Evolutionary conservation across 306 rosid species (phyloP), one percentile per base, ranked within the genome.

Genomic region (Vigna angularis): DNA sequence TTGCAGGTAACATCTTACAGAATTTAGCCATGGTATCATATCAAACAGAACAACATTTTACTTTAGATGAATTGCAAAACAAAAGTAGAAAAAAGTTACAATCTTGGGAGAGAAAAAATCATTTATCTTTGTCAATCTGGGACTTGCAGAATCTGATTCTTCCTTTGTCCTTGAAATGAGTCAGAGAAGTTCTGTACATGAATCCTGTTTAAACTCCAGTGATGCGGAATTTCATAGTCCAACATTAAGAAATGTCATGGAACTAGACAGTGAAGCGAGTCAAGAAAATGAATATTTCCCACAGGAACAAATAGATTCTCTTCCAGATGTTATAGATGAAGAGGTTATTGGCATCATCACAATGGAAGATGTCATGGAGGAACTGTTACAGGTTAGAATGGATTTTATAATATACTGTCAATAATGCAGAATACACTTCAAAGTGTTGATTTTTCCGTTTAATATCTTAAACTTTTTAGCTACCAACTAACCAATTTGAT

Each of bases 301-400:
- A 1, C 62, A 53, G 55, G 86, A 64, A 81, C 84, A 62, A 71
- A 30, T 74, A 59, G 88, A 72, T 40, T 67, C 86, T n/a, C 80
- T 83, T 73, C 67, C 84, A 44, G 68, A 61, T 63, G 65, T 49
- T 81, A 30, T 28, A n/a, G 86, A 85, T 68, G 96, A 88, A 50
- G 97, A 87, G 52, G 88, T 84, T 13, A 72, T 89, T 48, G 97
- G 98, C 12, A 89, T 94, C 82, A 89, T 94, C 52, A 91, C 97
- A 11, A 84, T 91, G 88, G 98, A 94, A 80, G 96, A 94, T 90
- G 90, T 91, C 45, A 87, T 94, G 87, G 98, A 94, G 74, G 90
- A 91, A 79, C 75, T 94, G 13, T 63, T 94, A 30, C 98, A 94
- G 93, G 98, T 92, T 85, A 36, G 75, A 51, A 72, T 63, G 49